Percentiles rank a stretch among this genome's conserved stretches.
These are phyloP conservation scores for Neurospora sublineolata DNA, from an alignment of 495 filamentous ascomycete genomes.

Conservation along the genomic window DNA sequence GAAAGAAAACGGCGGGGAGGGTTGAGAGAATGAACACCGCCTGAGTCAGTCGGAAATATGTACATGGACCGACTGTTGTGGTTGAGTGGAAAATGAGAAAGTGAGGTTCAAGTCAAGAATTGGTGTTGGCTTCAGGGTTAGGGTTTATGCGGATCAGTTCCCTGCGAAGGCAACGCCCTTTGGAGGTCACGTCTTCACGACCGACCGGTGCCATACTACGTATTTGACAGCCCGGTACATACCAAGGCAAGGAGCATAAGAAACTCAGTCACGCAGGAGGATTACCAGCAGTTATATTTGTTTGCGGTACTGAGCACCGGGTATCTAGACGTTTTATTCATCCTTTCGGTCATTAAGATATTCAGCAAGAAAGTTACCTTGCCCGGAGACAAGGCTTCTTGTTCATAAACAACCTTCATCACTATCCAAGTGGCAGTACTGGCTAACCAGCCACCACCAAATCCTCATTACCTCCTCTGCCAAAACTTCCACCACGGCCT, in stretches of 20 bases:
- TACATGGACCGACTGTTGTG: background rate
- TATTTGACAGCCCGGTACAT: background rate
- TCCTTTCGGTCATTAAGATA: background rate
- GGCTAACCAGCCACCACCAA: background rate
- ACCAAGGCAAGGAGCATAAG: background rate
- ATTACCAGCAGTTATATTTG: background rate
- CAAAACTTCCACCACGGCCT: slow-evolving; percentile 36
- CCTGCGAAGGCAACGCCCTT: background rate
- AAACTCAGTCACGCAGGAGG: background rate
- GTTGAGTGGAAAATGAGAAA: background rate
- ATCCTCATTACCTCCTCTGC: slow-evolving; percentile 17
- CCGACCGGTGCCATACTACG: background rate
- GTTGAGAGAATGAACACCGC: background rate
- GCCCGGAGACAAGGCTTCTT: background rate
- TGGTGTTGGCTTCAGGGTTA: background rate
- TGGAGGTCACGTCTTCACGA: background rate
- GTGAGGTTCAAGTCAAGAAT: background rate
- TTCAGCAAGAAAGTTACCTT: background rate
- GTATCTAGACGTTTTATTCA: background rate
- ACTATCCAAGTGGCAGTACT: background rate
- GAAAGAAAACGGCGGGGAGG: background rate
- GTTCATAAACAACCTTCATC: background rate
- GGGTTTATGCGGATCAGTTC: background rate
- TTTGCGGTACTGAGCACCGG: background rate
- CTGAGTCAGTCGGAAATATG: background rate